Conservation (phyloP, 495 filamentous ascomycete species). For the Aspergillus sclerotioniger region DNA sequence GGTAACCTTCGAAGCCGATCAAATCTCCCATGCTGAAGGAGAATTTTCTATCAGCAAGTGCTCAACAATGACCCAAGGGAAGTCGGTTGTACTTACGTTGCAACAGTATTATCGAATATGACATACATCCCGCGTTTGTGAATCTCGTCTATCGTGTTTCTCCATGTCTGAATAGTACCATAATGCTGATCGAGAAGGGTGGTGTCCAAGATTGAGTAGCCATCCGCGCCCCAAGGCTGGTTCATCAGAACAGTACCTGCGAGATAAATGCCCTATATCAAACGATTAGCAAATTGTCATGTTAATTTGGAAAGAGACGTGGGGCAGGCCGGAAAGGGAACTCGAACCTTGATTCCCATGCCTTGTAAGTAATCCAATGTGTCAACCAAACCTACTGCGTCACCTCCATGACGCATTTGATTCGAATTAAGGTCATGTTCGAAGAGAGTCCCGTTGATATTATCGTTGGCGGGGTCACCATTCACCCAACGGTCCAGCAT, state of each 20-base stretch:
- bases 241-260: constrained; percentile 70
- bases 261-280: constrained; percentile 61
- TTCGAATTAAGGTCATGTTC: constrained; percentile 68
- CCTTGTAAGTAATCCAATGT: constrained; percentile 73
- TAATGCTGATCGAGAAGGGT: constrained; percentile 70
- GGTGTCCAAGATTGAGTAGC: constrained; percentile 66
- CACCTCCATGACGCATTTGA: constrained; percentile 74
- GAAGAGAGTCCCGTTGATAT: constrained; percentile 65
- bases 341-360: constrained; percentile 66
- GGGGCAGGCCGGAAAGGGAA: background rate
- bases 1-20: constrained; percentile 64
- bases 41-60: background rate
- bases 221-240: constrained; percentile 66
- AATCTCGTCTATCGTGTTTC: constrained; percentile 61
- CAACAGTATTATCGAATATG: constrained; percentile 68
- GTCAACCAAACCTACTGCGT: constrained; percentile 61
- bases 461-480: constrained; percentile 69
- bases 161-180: constrained; percentile 63
- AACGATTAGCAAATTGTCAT: constrained; percentile 6
- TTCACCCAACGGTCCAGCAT: constrained; percentile 72
- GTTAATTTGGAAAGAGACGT: background rate
- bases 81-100: constrained; percentile 50
- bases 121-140: constrained; percentile 69
- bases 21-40: constrained; percentile 58
- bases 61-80: background rate